Evolutionary conservation across 2,329 filamentous ascomycete species (phyloP).

Genomic region (Clarireedia monteithiana): DNA sequence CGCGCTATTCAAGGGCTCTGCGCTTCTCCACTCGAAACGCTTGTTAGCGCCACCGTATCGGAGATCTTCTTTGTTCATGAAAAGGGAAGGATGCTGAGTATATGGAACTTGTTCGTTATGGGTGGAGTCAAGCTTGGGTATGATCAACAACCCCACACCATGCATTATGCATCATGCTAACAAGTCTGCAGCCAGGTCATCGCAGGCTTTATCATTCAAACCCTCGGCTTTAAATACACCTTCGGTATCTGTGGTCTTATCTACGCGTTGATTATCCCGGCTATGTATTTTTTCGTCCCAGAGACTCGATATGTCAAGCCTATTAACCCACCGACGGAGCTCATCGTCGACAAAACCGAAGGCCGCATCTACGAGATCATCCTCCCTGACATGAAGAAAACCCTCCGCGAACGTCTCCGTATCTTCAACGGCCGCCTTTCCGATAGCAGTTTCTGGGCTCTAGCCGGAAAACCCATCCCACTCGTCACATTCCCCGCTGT

Average conservation of each 20-base stretch:
- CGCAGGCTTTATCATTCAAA: slow-evolving; percentile 32
- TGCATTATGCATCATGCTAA: not conserved
- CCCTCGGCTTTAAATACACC: slow-evolving; percentile 30
- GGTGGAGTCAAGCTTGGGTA: slow-evolving; percentile 26
- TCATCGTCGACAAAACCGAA: slow-evolving; percentile 23
- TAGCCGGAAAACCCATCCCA: slow-evolving; percentile 37
- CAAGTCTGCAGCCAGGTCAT: slow-evolving; percentile 33
- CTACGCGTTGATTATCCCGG: slow-evolving; percentile 33
- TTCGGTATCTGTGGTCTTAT: slow-evolving; percentile 35
- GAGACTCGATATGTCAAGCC: slow-evolving; percentile 33
- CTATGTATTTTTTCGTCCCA: slow-evolving; percentile 38
- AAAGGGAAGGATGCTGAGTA: slow-evolving; percentile 30
- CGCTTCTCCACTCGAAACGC: slow-evolving; percentile 27
- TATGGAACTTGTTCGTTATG: slow-evolving; percentile 24
- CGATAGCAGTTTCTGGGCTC: slow-evolving; percentile 32
- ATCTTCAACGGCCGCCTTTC: slow-evolving; percentile 34
- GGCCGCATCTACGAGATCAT: slow-evolving; percentile 21
- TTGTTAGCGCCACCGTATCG: slow-evolving; percentile 32
- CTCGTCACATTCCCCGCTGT: slow-evolving; percentile 44
- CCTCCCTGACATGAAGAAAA: slow-evolving; percentile 26
- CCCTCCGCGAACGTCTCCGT: slow-evolving; percentile 29
- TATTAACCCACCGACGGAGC: slow-evolving; percentile 12
- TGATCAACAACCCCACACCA: not conserved
- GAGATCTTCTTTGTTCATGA: slow-evolving; percentile 41
- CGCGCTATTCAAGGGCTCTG: slow-evolving; percentile 26